Base-by-base conservation (phyloP, 2,329 filamentous ascomycete species). In the Sporothrix globosa region DNA sequence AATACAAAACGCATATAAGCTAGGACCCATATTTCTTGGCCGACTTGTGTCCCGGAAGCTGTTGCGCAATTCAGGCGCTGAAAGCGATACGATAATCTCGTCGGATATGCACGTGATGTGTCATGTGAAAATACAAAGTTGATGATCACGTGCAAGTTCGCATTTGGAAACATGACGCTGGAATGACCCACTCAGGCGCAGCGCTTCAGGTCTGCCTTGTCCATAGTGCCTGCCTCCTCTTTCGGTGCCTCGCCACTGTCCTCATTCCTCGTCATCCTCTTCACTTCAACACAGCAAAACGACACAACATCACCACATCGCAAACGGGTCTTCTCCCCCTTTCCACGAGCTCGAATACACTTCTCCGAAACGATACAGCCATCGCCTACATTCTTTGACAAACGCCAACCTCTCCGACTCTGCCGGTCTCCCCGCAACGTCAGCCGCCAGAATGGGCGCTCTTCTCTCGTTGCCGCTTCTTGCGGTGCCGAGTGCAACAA, bases 401-500 rank as follows among this genome's bases (percentile, higher is more conserved):
- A 44, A 61, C n/a, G 24, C 39, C 39, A 11, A 46, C 13, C 58
- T n/a, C 56, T 58, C 58, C 58, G 58, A 44, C 39, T 6, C 5
- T 63, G 41, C 39, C 58, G 58, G 21, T 24, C 21, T 24, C 21
- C 34, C 21, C 14, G 39, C 44, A 11, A 24, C 19, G 56, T 39
- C 34, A 46, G 17, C 46, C 70, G n/a, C 66, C 76, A 77, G 73
- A 68, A 99, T 99, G 96, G 96, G 96, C 78, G 95, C 93, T 75
- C 83, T 97, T 77, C 86, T 99, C 69, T 97, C 95, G 73, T 81
- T 99, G 73, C 96, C 96, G 75, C 85, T 99, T 73, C 83, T 99
- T 81, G 94, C 92, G 75, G 81, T 99, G 75, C 96, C 96, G 73
- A 93, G 93, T 83, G 83, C 92, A 75, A 88, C 92, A 80, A 93